Percentiles rank a stretch among this genome's conserved stretches.
Conservation (phyloP, 768 basidiomycete species). For the Phylloporus rhodoxanthus region DNA sequence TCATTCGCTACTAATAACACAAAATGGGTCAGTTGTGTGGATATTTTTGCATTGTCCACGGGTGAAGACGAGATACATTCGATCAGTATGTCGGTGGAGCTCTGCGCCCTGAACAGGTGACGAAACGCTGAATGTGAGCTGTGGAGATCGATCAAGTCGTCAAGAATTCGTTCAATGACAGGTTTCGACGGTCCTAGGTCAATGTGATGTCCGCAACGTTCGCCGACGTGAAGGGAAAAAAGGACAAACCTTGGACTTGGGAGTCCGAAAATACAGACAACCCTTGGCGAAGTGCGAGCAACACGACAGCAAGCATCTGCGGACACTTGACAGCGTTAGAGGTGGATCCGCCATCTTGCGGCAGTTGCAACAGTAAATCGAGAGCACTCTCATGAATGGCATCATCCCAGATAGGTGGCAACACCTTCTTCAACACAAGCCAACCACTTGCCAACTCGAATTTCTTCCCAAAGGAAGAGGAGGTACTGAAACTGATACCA, state of each 20-base stretch:
- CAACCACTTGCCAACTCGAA: conserved; percentile 86
- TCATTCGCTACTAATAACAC: conserved; percentile 64
- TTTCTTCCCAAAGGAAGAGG: conserved; percentile 65
- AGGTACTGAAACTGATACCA: conserved; percentile 46
- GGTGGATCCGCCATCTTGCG: background rate
- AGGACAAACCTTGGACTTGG: conserved; percentile 13
- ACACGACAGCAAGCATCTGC: conserved; percentile 65
- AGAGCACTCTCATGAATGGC: conserved; percentile 64
- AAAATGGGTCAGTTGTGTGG: conserved; percentile 68
- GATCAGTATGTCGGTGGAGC: conserved; percentile 60
- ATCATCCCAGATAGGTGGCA: conserved; percentile 66
- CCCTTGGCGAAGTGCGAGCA: conserved; percentile 61
- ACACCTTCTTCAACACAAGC: conserved; percentile 60
- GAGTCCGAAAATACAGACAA: conserved; percentile 32
- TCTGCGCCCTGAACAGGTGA: conserved; percentile 66
- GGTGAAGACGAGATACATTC: conserved; percentile 52
- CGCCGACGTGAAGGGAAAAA: background rate
- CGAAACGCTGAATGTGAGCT: conserved; percentile 60
- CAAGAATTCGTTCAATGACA: conserved; percentile 39
- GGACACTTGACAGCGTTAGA: conserved; percentile 47
- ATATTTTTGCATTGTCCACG: conserved; percentile 25
- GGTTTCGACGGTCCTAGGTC: conserved; percentile 19
- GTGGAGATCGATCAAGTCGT: conserved; percentile 66
- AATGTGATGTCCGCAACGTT: background rate
- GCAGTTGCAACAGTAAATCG: conserved; percentile 59